Conservation (phyloP, 1,284 basidiomycete genomes). For the Leccinum fallax region DNA sequence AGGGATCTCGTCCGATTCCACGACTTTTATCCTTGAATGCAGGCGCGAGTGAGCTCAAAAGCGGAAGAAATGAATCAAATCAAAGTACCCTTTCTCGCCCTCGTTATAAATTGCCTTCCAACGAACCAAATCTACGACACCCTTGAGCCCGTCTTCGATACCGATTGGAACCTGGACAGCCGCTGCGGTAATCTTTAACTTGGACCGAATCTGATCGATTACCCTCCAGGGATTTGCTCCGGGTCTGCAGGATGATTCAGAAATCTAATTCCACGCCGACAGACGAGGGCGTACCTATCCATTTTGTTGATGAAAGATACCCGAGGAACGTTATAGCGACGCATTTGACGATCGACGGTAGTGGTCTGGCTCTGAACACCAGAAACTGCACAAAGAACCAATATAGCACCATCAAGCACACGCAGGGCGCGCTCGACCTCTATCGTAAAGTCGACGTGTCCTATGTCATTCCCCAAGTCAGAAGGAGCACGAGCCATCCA, state of each 20-base stretch:
- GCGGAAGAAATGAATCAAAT: neutral
- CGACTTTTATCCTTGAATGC: slow-evolving; percentile 64
- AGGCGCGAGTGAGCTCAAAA: slow-evolving; percentile 2
- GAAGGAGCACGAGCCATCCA: neutral
- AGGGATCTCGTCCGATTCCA: slow-evolving; percentile 92
- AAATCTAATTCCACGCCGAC: neutral
- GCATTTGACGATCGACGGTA: slow-evolving; percentile 99
- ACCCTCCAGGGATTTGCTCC: slow-evolving; percentile 98
- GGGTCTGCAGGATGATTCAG: slow-evolving; percentile 53
- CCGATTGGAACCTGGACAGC: slow-evolving; percentile 98
- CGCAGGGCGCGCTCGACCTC: slow-evolving; percentile 97
- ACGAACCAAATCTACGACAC: slow-evolving; percentile 92
- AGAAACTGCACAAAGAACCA: slow-evolving; percentile 96
- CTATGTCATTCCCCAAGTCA: slow-evolving; percentile 39
- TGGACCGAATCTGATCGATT: slow-evolving; percentile 88
- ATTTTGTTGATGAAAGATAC: slow-evolving; percentile 99
- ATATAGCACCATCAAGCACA: slow-evolving; percentile 94
- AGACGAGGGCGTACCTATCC: slow-evolving; percentile 68
- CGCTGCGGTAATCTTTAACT: slow-evolving; percentile 91
- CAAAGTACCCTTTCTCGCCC: slow-evolving; percentile 86
- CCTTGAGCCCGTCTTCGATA: slow-evolving; percentile 84
- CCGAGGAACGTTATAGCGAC: slow-evolving; percentile 93
- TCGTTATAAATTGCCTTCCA: slow-evolving; percentile 97
- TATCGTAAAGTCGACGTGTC: slow-evolving; percentile 99
- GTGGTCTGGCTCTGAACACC: slow-evolving; percentile 99